Base-by-base conservation (phyloP, 208 protist species). In the Crithidia mellificae region DNA sequence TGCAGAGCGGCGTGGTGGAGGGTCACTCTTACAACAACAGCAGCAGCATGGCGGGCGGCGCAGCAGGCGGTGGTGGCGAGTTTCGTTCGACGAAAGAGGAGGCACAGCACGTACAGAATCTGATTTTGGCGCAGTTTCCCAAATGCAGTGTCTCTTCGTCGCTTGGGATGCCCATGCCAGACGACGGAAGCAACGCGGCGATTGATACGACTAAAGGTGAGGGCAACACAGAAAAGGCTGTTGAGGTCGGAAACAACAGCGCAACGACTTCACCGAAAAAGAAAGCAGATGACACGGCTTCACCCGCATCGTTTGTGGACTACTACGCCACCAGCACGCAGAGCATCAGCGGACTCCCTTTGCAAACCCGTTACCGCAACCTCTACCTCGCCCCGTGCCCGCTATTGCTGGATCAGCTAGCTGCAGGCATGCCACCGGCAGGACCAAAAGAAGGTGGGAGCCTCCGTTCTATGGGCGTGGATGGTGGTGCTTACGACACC, bases 321-420 rank as follows among this genome's bases (percentile, higher is more conserved):
- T 62, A 59, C 49, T 74, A 63, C 27, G 68, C 68, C 8, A 49
- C 61, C 17, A 74, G 68, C 29, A 74, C 61, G 25, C 68, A 74
- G 44, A 12, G 24, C 20, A 68, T 74, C 17, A 59, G 61, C 12
- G 9, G 0, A 15, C 61, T 74, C 15, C 39, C 68, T 19, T 12
- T 39, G 2, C 39, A 67, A 19, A 39, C 25, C 20, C 68, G 58
- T 8, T 17, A 50, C 14, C 61, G 57, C 59, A 74, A 74, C 32
- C 41, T 74, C n/a, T 41, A 63, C 41, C 63, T 64, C 15, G 58
- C 56, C 15, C 68, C 68, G 1, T 74, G 59, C 15, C 61, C 68
- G 5, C 34, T 63, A 7, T 12, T 74, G 24, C 27, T 68, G 7
- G 53, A 62, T 41, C 52, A 58, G 39, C n/a, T 74, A n/a, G 36